Conservation (phyloP, 345 rosid species). For the Camelina neglecta region DNA sequence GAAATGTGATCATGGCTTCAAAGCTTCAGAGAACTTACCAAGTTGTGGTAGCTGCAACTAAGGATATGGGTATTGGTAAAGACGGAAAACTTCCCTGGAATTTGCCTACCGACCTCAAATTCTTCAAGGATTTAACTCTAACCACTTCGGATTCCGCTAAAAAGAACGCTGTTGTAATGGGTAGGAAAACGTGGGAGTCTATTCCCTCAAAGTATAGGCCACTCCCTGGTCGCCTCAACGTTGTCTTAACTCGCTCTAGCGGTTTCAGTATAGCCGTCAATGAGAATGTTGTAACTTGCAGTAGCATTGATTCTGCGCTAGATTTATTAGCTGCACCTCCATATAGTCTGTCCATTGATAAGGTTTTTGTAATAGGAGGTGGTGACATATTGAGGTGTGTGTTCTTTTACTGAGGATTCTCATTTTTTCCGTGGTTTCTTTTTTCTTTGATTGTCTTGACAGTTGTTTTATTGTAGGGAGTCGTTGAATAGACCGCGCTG, state of each 20-base stretch:
- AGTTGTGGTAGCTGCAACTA: conserved; percentile 91
- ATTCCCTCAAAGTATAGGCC: conserved; percentile 71
- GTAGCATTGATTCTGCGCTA: conserved; percentile 80
- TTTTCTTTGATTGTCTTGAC: neutral
- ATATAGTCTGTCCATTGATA: conserved; percentile 86
- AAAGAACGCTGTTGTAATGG: conserved; percentile 92
- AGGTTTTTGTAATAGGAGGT: conserved; percentile 90
- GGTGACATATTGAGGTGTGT: conserved; percentile 78
- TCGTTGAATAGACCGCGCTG: conserved; percentile 75
- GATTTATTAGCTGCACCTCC: conserved; percentile 79
- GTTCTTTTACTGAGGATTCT: neutral
- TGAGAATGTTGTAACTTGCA: conserved; percentile 88
- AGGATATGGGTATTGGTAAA: conserved; percentile 86
- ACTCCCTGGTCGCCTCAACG: conserved; percentile 87
- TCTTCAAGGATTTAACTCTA: conserved; percentile 75
- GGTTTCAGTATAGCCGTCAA: conserved; percentile 85
- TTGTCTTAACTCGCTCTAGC: conserved; percentile 90
- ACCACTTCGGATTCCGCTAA: conserved; percentile 66
- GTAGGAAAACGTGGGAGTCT: conserved; percentile 97
- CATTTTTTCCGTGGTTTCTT: conserved; percentile 6
- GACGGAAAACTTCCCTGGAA: conserved; percentile 89
- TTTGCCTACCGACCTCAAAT: conserved; percentile 83
- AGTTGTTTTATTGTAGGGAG: conserved; percentile 60
- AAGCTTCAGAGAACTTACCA: conserved; percentile 69
- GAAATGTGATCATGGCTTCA: conserved; percentile 49